A percentile compares a stretch with the other conserved stretches of the same genome.
These are phyloP conservation scores for Stephania yunnanensis DNA, from an alignment of 164 flowering plant species.

Conservation along the genomic window DNA sequence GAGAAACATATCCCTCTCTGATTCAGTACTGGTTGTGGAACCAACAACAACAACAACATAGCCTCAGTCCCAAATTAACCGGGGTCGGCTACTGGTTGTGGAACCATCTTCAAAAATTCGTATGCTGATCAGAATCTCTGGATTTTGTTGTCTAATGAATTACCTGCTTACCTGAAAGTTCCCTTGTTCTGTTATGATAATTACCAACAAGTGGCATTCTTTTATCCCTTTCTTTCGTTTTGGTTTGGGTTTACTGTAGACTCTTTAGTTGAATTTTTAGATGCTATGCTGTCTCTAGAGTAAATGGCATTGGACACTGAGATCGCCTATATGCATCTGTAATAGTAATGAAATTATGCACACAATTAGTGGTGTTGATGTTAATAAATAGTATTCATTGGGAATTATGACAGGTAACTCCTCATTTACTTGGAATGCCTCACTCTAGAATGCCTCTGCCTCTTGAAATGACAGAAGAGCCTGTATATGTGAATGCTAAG, in stretches of 20 bases:
- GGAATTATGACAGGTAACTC: conserved; percentile 49
- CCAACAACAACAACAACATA: too few relatives aligned
- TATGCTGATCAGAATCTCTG: not conserved
- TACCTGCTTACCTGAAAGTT: not conserved
- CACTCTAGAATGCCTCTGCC: conserved; percentile 85
- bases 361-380: not conserved
- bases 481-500: conserved; percentile 97
- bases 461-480: conserved; percentile 86
- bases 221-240: too few relatives aligned
- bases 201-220: not conserved
- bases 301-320: not conserved
- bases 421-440: conserved; percentile 65
- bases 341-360: not conserved
- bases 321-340: not conserved
- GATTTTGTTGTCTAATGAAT: not conserved
- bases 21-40: too few relatives aligned
- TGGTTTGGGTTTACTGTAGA: too few relatives aligned
- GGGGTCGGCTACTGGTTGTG: too few relatives aligned
- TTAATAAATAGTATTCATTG: conserved; percentile 3
- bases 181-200: not conserved
- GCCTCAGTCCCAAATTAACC: too few relatives aligned
- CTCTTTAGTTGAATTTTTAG: too few relatives aligned
- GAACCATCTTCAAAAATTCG: too few relatives aligned
- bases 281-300: not conserved
- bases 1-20: not conserved